Evolutionary conservation across 2,329 filamentous ascomycete genomes (phyloP).

Genomic region (Neofusicoccum parvum): DNA sequence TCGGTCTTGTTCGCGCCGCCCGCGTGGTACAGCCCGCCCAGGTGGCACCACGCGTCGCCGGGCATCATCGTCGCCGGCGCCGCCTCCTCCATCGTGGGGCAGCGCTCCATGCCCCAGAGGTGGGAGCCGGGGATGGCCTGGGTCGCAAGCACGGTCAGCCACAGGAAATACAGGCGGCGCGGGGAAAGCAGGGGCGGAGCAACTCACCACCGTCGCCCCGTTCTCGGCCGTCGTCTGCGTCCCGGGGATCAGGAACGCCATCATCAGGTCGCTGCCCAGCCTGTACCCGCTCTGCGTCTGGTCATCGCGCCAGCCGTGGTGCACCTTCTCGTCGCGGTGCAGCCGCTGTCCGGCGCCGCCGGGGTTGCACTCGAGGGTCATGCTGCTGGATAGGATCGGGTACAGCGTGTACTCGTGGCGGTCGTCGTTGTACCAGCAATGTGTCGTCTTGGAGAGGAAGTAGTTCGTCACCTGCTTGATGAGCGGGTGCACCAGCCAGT

Average conservation of each 20-base stretch:
- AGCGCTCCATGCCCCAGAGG: constrained; percentile 43
- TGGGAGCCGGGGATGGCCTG: constrained; percentile 45
- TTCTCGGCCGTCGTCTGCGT: constrained; percentile 43
- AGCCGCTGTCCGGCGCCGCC: constrained; percentile 44
- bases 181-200: no score
- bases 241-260: constrained; percentile 24
- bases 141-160: not conserved
- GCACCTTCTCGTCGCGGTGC: constrained; percentile 42
- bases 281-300: constrained; percentile 33
- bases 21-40: constrained; percentile 46
- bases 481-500: constrained; percentile 27
- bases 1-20: constrained; percentile 41
- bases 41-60: constrained; percentile 45
- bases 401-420: constrained; percentile 1
- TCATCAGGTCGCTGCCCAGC: constrained; percentile 13
- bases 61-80: constrained; percentile 44
- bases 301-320: constrained; percentile 34
- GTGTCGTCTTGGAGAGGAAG: constrained; percentile 17
- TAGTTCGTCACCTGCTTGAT: constrained; percentile 4
- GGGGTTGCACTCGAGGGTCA: constrained; percentile 36
- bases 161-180: not conserved
- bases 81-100: constrained; percentile 42
- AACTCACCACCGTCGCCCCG: constrained; percentile 39
- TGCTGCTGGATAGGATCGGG: constrained; percentile 8
- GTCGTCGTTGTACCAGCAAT: constrained; percentile 14